phyloP scores from a whole-genome alignment of 2,329 filamentous ascomycete genomes.

The Metarhizium robertsii region DNA sequence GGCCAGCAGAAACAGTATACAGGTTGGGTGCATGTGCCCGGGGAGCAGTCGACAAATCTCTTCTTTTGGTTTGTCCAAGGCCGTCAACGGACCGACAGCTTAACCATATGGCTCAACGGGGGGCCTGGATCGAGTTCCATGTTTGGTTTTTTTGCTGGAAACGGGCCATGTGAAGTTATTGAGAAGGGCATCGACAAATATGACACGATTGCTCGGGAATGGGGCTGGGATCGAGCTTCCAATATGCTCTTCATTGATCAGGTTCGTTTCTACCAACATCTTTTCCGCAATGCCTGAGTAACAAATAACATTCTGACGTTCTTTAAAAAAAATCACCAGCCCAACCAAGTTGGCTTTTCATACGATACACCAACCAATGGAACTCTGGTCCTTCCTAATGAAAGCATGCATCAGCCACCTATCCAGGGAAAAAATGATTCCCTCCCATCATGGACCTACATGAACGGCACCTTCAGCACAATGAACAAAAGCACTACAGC shows the following conservation, averaged over 20 bases:
- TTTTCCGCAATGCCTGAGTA: constrained; percentile 11
- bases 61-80: constrained; percentile 44
- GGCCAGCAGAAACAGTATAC: constrained; percentile 58
- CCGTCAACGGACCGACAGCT: constrained; percentile 29
- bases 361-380: constrained; percentile 56
- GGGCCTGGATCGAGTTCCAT: constrained; percentile 57
- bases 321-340: constrained; percentile 30
- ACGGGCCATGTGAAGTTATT: constrained; percentile 44
- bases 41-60: constrained; percentile 39
- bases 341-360: constrained; percentile 61
- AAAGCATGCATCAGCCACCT: constrained; percentile 22
- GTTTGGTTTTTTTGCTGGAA: constrained; percentile 53
- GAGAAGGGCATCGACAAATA: constrained; percentile 38
- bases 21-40: constrained; percentile 58
- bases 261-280: constrained; percentile 21
- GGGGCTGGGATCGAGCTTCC: constrained; percentile 53
- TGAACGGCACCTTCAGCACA: constrained; percentile 59
- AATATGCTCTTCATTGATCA: constrained; percentile 50
- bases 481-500: constrained; percentile 36
- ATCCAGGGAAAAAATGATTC: constrained; percentile 9
- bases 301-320: background rate
- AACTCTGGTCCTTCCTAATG: constrained; percentile 40
- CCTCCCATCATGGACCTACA: constrained; percentile 24
- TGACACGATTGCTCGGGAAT: constrained; percentile 47
- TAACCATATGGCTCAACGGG: constrained; percentile 58